phyloP scores from a whole-genome alignment of 2,329 filamentous ascomycete species.

The Aspergillus carbonarius region DNA sequence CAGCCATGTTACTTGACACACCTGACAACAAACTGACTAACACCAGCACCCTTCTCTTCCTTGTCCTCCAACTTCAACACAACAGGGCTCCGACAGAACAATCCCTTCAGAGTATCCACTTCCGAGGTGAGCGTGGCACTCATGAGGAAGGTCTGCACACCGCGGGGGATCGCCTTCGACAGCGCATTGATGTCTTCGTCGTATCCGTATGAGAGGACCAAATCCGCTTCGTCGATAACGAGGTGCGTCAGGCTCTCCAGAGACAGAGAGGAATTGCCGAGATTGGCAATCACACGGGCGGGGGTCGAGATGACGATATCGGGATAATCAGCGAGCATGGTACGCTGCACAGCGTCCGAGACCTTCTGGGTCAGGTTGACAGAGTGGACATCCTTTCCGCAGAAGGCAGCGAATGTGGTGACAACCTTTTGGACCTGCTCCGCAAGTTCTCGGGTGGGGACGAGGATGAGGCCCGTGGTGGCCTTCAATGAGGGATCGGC shows the following conservation, averaged over 20 bases:
- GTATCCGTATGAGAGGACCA: slow-evolving; percentile 92
- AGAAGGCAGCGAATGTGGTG: slow-evolving; percentile 75
- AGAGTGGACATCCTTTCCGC: slow-evolving; percentile 75
- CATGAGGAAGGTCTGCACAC: slow-evolving; percentile 88
- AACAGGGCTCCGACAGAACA: slow-evolving; percentile 81
- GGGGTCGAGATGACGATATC: slow-evolving; percentile 92
- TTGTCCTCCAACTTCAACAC: slow-evolving; percentile 80
- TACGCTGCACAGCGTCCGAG: slow-evolving; percentile 82
- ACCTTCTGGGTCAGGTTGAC: slow-evolving; percentile 90
- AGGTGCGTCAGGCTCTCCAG: slow-evolving; percentile 71
- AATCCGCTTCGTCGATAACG: slow-evolving; percentile 90
- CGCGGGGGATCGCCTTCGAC: slow-evolving; percentile 73
- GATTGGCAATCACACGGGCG: slow-evolving; percentile 74
- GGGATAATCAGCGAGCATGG: slow-evolving; percentile 78
- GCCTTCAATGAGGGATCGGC: slow-evolving; percentile 40
- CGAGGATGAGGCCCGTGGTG: slow-evolving; percentile 80
- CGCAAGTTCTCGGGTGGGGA: slow-evolving; percentile 91
- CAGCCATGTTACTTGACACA: slow-evolving; percentile 38
- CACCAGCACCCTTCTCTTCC: slow-evolving; percentile 70
- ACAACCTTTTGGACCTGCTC: slow-evolving; percentile 83
- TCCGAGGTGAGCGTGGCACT: slow-evolving; percentile 89
- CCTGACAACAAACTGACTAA: slow-evolving; percentile 86
- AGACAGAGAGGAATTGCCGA: slow-evolving; percentile 70
- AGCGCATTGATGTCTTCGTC: slow-evolving; percentile 84
- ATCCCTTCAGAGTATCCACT: slow-evolving; percentile 76